A percentile compares a stretch with the other conserved stretches of the same genome.
Evolutionary conservation across 2,329 filamentous ascomycete genomes (phyloP).

Genomic region (Tolypocladium album): DNA sequence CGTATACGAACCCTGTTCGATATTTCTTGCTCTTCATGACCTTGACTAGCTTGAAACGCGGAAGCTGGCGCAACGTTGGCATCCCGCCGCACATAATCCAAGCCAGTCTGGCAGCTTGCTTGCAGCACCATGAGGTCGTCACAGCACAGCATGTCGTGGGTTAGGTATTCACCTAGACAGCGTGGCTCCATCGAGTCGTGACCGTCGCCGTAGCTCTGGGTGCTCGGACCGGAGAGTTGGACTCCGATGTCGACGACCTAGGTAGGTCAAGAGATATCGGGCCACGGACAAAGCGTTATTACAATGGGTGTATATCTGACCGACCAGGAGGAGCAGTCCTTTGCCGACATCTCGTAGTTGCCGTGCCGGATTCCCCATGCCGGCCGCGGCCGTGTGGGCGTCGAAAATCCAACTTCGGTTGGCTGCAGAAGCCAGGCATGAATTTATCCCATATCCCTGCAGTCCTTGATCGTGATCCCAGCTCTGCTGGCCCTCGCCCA

Average conservation of each 20-base stretch:
- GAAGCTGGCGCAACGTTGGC: too few relatives aligned
- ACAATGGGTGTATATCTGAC: too few relatives aligned
- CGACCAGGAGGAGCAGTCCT: neutral
- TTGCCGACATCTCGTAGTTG: neutral
- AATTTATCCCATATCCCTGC: neutral
- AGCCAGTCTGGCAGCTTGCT: neutral
- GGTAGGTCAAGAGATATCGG: neutral
- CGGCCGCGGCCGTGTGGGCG: too few relatives aligned
- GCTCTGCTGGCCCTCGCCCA: neutral
- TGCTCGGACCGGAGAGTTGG: neutral
- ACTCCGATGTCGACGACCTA: neutral
- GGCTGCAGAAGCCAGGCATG: neutral
- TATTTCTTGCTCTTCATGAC: too few relatives aligned
- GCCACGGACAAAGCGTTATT: neutral
- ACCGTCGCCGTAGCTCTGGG: neutral
- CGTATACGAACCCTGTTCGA: constrained; percentile 8
- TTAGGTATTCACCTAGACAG: too few relatives aligned
- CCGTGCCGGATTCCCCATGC: neutral
- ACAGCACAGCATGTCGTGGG: too few relatives aligned
- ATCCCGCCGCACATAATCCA: too few relatives aligned
- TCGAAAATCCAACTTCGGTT: neutral
- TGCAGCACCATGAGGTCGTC: neutral
- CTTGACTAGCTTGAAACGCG: too few relatives aligned
- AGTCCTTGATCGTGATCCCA: neutral
- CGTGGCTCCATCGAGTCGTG: neutral